Conservation (phyloP, 805 yeast species). For the Saccharomycopsis fibuligera region DNA sequence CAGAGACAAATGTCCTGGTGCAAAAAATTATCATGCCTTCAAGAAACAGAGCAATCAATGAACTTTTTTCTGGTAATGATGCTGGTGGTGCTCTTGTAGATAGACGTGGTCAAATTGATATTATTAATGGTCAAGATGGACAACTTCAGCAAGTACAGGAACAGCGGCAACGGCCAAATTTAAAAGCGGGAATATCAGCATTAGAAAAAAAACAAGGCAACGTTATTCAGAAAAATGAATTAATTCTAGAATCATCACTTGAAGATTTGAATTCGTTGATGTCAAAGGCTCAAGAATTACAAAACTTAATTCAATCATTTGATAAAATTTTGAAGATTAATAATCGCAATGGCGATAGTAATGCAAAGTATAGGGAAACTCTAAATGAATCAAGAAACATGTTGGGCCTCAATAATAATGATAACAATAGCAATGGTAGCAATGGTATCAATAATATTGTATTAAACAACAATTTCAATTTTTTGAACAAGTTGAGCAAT, state of each 20-base stretch:
- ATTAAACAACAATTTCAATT: conserved; percentile 21
- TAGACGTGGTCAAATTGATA: background rate
- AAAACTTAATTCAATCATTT: conserved; percentile 41
- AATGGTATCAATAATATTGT: conserved; percentile 20
- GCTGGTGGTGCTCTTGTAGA: background rate
- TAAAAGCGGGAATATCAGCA: conserved; percentile 62
- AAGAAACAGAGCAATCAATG: no score
- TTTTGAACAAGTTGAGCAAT: conserved; percentile 19
- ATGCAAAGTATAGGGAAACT: conserved; percentile 30
- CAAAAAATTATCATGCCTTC: conserved; percentile 12
- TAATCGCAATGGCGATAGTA: conserved; percentile 21
- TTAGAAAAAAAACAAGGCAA: conserved; percentile 52
- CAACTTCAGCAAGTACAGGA: no score
- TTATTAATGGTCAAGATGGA: background rate
- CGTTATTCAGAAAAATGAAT: conserved; percentile 50
- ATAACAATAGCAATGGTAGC: no score
- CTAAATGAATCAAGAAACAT: conserved; percentile 29
- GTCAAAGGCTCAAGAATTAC: conserved; percentile 71
- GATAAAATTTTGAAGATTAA: conserved; percentile 24
- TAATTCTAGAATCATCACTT: conserved; percentile 59
- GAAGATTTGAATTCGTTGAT: conserved; percentile 72
- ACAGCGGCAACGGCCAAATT: conserved; percentile 1
- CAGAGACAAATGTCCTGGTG: conserved; percentile 14
- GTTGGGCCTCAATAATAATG: conserved; percentile 24
- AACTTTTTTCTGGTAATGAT: background rate